Conservation (phyloP, 306 rosid species). For the Psophocarpus tetragonolobus region DNA sequence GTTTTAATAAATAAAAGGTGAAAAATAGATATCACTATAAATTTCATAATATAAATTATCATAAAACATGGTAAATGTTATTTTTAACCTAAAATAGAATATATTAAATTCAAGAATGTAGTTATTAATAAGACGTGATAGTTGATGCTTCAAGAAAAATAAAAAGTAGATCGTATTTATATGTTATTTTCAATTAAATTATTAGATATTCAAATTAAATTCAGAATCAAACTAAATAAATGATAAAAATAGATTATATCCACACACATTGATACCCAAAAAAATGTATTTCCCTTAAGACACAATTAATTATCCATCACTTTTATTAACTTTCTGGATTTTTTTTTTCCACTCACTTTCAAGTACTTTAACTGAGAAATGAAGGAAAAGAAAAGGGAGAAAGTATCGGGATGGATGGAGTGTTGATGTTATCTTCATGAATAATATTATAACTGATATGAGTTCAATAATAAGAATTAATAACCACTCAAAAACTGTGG, state of each 20-base stretch:
- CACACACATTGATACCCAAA: too few species aligned
- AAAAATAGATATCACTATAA: too few species aligned
- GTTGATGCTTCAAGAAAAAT: neutral
- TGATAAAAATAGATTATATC: neutral
- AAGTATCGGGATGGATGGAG: neutral
- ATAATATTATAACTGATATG: neutral
- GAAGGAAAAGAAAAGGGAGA: neutral
- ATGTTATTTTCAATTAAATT: neutral
- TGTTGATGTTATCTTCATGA: neutral
- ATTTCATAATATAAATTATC: neutral
- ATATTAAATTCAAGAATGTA: neutral
- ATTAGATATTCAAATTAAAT: neutral
- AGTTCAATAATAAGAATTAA: neutral
- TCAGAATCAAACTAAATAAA: neutral
- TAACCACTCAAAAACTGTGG: neutral
- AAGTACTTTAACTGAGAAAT: neutral
- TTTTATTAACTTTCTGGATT: neutral
- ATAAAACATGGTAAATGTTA: neutral
- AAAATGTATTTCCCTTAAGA: neutral
- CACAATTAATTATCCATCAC: neutral
- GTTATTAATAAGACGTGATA: neutral
- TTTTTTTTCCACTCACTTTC: neutral
- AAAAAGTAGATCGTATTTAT: neutral
- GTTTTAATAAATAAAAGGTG: too few species aligned
- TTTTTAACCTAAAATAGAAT: neutral